Conservation (phyloP, 495 filamentous ascomycete genomes). For the Talaromyces nanjingensis region DNA sequence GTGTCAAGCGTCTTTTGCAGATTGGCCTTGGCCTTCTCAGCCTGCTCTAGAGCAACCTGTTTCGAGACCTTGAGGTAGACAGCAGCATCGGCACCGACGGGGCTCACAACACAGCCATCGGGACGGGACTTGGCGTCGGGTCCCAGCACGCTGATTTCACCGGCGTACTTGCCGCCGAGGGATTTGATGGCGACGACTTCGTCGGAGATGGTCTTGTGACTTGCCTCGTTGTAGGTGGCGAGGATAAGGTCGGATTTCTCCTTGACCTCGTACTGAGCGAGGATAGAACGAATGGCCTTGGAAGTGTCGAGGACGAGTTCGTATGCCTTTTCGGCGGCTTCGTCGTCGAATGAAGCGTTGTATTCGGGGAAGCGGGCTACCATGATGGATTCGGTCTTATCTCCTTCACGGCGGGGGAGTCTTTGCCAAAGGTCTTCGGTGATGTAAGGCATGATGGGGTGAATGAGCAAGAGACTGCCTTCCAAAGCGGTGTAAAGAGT, state of each 20-base stretch:
- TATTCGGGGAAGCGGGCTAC: constrained; percentile 57
- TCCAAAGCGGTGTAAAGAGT: constrained; percentile 66
- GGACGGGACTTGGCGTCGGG: constrained; percentile 49
- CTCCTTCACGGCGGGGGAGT: constrained; percentile 56
- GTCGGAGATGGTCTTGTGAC: constrained; percentile 48
- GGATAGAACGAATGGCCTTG: constrained; percentile 49
- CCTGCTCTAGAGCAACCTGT: constrained; percentile 59
- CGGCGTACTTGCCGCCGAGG: constrained; percentile 55
- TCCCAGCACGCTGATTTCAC: constrained; percentile 40
- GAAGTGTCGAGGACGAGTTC: constrained; percentile 57
- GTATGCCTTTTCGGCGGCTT: constrained; percentile 53
- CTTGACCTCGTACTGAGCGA: constrained; percentile 53
- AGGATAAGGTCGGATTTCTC: constrained; percentile 50
- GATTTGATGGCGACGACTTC: constrained; percentile 57
- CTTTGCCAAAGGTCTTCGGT: constrained; percentile 77
- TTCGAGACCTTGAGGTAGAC: constrained; percentile 66
- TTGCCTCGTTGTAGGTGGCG: constrained; percentile 49
- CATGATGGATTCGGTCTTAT: constrained; percentile 61
- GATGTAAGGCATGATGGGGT: constrained; percentile 77
- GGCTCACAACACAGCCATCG: constrained; percentile 62
- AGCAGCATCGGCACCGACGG: constrained; percentile 56
- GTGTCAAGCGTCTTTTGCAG: constrained; percentile 29
- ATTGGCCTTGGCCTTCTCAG: constrained; percentile 55
- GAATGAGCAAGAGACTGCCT: constrained; percentile 57
- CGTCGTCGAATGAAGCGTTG: constrained; percentile 47